Conservation (phyloP, 768 basidiomycete species). For the Agaricus subrufescens region DNA sequence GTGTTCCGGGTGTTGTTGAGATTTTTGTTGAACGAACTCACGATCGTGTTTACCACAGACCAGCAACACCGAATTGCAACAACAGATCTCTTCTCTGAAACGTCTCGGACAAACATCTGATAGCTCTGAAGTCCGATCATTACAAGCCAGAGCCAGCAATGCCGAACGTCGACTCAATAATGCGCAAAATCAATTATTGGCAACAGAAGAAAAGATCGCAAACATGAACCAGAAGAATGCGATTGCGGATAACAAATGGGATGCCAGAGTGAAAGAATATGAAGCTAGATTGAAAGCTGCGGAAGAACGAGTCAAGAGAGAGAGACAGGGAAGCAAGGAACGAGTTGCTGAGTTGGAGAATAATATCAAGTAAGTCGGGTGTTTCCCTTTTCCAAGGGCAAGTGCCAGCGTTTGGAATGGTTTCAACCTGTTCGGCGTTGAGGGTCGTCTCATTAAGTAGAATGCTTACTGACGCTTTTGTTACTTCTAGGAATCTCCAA, state of each 20-base stretch:
- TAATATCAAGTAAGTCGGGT: slow-evolving; percentile 50
- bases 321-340: slow-evolving; percentile 93
- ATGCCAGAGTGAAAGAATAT: slow-evolving; percentile 91
- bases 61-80: slow-evolving; percentile 68
- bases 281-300: slow-evolving; percentile 75
- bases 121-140: slow-evolving; percentile 59
- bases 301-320: slow-evolving; percentile 90
- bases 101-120: slow-evolving; percentile 51
- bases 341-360: slow-evolving; percentile 66
- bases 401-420: not conserved
- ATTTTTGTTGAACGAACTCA: not conserved
- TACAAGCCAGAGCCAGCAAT: slow-evolving; percentile 70
- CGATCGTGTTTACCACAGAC: slow-evolving; percentile 35
- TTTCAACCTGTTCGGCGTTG: not conserved
- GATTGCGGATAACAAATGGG: slow-evolving; percentile 85
- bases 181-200: slow-evolving; percentile 76
- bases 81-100: slow-evolving; percentile 61
- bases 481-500: slow-evolving; percentile 55
- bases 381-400: not conserved
- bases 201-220: slow-evolving; percentile 82
- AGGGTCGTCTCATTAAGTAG: not conserved
- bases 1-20: slow-evolving; percentile 9
- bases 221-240: slow-evolving; percentile 66
- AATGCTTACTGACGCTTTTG: not conserved
- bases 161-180: slow-evolving; percentile 87